phyloP scores from a whole-genome alignment of 352 stramenopile species.

The Globisporangium iwayamae region DNA sequence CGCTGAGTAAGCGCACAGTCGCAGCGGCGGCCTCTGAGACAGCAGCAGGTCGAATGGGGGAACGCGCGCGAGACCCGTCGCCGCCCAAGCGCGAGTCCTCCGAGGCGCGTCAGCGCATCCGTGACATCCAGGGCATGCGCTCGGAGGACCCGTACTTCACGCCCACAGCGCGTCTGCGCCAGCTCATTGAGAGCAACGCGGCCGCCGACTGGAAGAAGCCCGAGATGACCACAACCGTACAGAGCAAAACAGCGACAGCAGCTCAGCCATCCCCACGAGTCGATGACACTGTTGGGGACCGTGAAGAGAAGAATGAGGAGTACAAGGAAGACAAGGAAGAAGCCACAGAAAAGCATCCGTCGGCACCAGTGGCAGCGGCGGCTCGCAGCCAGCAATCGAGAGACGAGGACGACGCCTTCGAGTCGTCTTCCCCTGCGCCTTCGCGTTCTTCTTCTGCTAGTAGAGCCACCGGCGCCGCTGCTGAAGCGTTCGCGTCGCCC shows the following conservation, averaged over 20 bases:
- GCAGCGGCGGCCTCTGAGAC: background rate
- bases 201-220: slow-evolving; percentile 8
- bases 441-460: background rate
- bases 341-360: background rate
- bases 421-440: background rate
- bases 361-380: background rate
- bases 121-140: slow-evolving; percentile 62
- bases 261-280: too few species aligned
- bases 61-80: slow-evolving; percentile 11
- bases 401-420: background rate
- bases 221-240: background rate
- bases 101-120: slow-evolving; percentile 47
- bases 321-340: background rate
- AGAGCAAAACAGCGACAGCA: background rate
- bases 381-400: background rate
- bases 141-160: slow-evolving; percentile 55
- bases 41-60: background rate
- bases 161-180: slow-evolving; percentile 31
- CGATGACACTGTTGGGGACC: background rate
- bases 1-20: slow-evolving; percentile 13
- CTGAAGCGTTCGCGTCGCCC: slow-evolving; percentile 9
- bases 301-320: background rate
- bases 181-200: slow-evolving; percentile 37
- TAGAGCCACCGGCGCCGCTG: slow-evolving; percentile 6
- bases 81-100: slow-evolving; percentile 12